Base-by-base conservation (phyloP, 495 filamentous ascomycete species). In the Aspergillus wentii region DNA sequence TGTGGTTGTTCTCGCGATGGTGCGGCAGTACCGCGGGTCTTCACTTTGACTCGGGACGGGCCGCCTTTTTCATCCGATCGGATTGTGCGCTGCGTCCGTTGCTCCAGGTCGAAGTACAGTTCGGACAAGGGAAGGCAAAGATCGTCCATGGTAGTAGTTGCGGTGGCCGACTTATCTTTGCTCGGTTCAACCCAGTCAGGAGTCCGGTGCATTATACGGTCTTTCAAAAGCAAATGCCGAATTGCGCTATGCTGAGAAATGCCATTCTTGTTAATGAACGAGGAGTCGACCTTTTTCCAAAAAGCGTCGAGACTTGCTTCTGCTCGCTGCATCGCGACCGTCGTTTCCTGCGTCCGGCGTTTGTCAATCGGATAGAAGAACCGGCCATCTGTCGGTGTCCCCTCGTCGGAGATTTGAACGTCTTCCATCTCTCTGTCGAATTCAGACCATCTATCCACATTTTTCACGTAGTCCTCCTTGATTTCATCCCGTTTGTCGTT, bases 331-430 rank as follows among this genome's bases (percentile, higher is more conserved):
- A 75, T 64, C 3, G 47, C 36, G 10, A 64, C 57, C 0, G 62
- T 53, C 25, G 54, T 78, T 27, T 65, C 57, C 30, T 57, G 58
- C 8, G 60, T 76, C 5, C 59, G 56, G 13, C 58, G 64, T 43
- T 75, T 76, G 10, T 71, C 63, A 3, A 57, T 42, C 9, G 75
- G 74, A 46, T 82, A 78, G 23, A 48, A 23, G 38, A 75, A 76
- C 27, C 43, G 63, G 3, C 37, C 31, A 4, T 54, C 49, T 10
- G 38, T 35, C 0, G 59, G 61, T 1, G 48, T 30, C 5, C 57
- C 65, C n/a, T 66, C 42, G 6, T 30, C 22, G 9, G 38, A 38
- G 5, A 41, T 18, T 33, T 25, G 17, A 17, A 18, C 16, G 9
- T 43, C 30, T 21, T 48, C n/a, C n/a, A n/a, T n/a, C n/a, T n/a